Percentiles rank a stretch among this genome's conserved stretches.
phyloP scores from a whole-genome alignment of 768 basidiomycete genomes.

The Rhizopogon sp. region DNA sequence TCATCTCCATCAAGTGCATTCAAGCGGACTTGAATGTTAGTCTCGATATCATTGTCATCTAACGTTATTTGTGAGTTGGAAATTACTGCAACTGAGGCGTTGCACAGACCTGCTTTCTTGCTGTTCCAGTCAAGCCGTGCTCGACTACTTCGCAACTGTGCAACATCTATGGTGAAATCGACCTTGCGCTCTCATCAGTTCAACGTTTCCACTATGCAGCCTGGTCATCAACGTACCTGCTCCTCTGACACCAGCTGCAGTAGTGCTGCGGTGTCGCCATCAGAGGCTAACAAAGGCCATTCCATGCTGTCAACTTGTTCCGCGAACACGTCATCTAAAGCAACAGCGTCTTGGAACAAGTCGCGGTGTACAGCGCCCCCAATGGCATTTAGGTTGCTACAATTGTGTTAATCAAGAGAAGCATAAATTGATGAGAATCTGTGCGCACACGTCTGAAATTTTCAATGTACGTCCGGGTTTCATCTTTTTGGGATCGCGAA shows the following conservation, averaged over 20 bases:
- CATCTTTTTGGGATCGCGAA: slow-evolving; percentile 55
- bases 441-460: slow-evolving; percentile 62
- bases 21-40: slow-evolving; percentile 42
- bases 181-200: slow-evolving; percentile 38
- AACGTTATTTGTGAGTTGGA: not conserved
- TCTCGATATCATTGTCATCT: slow-evolving; percentile 89
- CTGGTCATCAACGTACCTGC: slow-evolving; percentile 39
- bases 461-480: slow-evolving; percentile 72
- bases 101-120: slow-evolving; percentile 69
- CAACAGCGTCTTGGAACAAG: slow-evolving; percentile 65
- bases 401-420: slow-evolving; percentile 1
- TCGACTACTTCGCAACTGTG: slow-evolving; percentile 51
- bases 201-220: not conserved
- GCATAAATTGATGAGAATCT: not conserved
- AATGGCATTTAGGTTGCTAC: slow-evolving; percentile 63
- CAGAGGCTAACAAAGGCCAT: slow-evolving; percentile 77
- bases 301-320: slow-evolving; percentile 55
- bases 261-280: slow-evolving; percentile 76
- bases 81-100: not conserved
- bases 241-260: slow-evolving; percentile 80
- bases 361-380: slow-evolving; percentile 61
- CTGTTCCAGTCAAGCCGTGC: slow-evolving; percentile 75
- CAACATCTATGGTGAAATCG: slow-evolving; percentile 67
- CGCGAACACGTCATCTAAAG: slow-evolving; percentile 52
- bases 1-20: not conserved